phyloP scores from a whole-genome alignment of 106 monocot genomes.

The Dioscorea zingiberensis region DNA sequence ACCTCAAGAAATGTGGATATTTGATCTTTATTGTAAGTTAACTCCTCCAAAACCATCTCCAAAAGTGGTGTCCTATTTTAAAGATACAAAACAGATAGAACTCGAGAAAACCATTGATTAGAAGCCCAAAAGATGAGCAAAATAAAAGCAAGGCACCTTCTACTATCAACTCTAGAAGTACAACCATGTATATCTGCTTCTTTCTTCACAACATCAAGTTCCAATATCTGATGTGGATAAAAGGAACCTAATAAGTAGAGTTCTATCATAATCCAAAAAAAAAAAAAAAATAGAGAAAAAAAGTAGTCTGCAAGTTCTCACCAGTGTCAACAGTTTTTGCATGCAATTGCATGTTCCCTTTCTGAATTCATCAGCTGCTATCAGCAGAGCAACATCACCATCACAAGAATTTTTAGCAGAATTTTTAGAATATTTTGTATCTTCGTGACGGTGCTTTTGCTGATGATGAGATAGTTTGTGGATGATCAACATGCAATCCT shows the following conservation, averaged over 20 bases:
- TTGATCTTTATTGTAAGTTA: slow-evolving; percentile 62
- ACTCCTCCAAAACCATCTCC: slow-evolving; percentile 80
- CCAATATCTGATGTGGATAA: slow-evolving; percentile 53
- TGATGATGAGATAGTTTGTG: slow-evolving; percentile 25
- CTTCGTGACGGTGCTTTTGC: slow-evolving; percentile 4
- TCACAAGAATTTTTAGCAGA: slow-evolving; percentile 19
- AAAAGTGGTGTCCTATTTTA: slow-evolving; percentile 45
- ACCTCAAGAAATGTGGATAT: slow-evolving; percentile 71
- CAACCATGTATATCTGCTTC: slow-evolving; percentile 57
- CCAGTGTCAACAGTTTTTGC: slow-evolving; percentile 57
- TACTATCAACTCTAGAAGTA: slow-evolving; percentile 67
- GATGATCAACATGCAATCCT: slow-evolving; percentile 57
- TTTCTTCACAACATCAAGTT: slow-evolving; percentile 63
- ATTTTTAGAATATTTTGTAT: slow-evolving; percentile 15
- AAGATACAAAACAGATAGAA: background rate
- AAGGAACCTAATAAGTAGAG: background rate
- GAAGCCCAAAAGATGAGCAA: background rate
- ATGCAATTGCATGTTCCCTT: slow-evolving; percentile 30
- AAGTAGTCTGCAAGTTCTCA: slow-evolving; percentile 8
- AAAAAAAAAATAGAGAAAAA: background rate
- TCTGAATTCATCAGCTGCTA: slow-evolving; percentile 33
- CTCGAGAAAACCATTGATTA: background rate
- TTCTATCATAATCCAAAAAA: background rate
- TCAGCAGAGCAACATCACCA: slow-evolving; percentile 27
- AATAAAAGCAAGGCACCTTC: slow-evolving; percentile 34